phyloP scores from a whole-genome alignment of 2,329 filamentous ascomycete genomes.

The Colletotrichum kahawae region DNA sequence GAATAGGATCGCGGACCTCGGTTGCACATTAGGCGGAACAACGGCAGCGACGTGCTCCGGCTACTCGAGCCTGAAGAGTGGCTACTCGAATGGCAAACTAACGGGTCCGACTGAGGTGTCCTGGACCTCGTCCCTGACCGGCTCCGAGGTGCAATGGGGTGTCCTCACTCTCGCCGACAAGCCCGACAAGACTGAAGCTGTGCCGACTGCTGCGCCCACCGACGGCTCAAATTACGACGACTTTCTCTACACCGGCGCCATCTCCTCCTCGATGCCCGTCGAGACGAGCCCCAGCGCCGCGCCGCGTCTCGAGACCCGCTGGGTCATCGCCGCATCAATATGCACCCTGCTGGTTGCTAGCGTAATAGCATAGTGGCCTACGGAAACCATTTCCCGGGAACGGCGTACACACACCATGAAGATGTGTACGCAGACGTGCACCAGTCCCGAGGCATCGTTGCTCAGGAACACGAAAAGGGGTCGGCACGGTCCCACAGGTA shows the following conservation, averaged over 20 bases:
- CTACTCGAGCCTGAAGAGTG: constrained; percentile 48
- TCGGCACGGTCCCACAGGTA: neutral
- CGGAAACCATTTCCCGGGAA: neutral
- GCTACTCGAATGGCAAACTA: constrained; percentile 41
- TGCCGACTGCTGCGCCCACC: neutral
- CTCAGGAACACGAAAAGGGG: neutral
- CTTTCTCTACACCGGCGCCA: constrained; percentile 17
- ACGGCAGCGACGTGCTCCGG: constrained; percentile 53
- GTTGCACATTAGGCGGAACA: constrained; percentile 45
- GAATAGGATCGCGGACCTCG: constrained; percentile 47
- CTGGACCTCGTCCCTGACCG: constrained; percentile 51
- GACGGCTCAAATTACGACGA: constrained; percentile 20
- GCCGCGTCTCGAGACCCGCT: neutral
- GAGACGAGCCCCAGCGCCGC: constrained; percentile 19
- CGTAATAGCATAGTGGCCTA: neutral
- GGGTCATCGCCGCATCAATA: constrained; percentile 1
- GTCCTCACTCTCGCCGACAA: constrained; percentile 46
- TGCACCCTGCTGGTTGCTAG: neutral
- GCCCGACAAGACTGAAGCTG: constrained; percentile 31
- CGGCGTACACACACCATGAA: neutral
- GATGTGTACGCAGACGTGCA: neutral
- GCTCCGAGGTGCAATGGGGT: constrained; percentile 47
- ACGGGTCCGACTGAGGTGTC: constrained; percentile 48
- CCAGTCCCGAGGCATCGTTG: neutral
- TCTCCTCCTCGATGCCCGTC: neutral